Evolutionary conservation across 2,329 filamentous ascomycete genomes (phyloP), one percentile per base, ranked within the genome.

Genomic region (Fusarium sp.): DNA sequence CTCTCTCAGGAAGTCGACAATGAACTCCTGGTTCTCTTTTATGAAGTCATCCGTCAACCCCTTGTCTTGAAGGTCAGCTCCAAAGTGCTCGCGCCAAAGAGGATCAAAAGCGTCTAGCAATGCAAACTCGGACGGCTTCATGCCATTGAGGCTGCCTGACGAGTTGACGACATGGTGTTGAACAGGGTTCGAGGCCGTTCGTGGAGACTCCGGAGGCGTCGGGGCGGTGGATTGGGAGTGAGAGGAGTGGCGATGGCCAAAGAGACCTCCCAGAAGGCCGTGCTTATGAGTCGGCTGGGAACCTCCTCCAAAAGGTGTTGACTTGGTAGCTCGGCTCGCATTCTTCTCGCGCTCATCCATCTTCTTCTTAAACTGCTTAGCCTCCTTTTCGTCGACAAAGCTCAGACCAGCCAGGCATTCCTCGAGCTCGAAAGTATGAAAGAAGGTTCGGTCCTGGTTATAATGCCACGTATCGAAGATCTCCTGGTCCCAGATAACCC

Each of bases 381-480:
- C 96, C 83, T 99, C 96, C 82, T 98, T 98, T 84, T 98, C 96
- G 80, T 98, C 96, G 66, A 92, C 91, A 77, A 99, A 99, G 27
- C 94, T 97, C 65, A 99, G 84, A 1, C 91, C 96, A 7, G 94
- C 96, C 65, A 97, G 84, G 76, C 94, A 98, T 69, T 97, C 91
- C 81, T 98, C 95, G 60, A 97, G 88, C 83, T 99, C 96, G 79
- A 99, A 99, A 7, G 94, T 94, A 82, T 98, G 95, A 83, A 99
- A 99, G 83, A 98, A 99, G 65, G 94, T 95, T 66, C 96, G 91
- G 80, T 99, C 96, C 78, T 98, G 95, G 82, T 98, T 97, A 85
- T 98, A 99, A 69, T 87, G 86, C 87, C 97, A 98, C 53, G 90
- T 91, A 74, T 99, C 95, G 83, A 97, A 99, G 75, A 99, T 94